Evolutionary conservation across 495 filamentous ascomycete species (phyloP).

Genomic region (Trichocladium uniseriatum): DNA sequence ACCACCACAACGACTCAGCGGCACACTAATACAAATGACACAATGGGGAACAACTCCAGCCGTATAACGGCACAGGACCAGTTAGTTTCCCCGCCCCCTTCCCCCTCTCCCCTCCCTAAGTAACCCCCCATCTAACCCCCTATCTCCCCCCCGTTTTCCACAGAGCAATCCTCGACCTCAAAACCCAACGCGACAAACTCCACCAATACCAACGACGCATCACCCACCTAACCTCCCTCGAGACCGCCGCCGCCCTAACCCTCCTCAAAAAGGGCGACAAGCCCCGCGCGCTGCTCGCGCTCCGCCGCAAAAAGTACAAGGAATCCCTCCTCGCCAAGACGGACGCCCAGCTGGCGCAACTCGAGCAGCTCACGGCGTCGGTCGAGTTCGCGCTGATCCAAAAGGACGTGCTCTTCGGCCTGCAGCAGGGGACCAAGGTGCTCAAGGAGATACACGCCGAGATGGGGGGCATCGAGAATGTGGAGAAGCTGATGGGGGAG

Average conservation of each 20-base stretch:
- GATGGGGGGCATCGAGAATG: conserved; percentile 89
- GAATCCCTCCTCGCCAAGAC: conserved; percentile 83
- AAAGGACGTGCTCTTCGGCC: conserved; percentile 85
- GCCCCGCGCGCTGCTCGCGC: conserved; percentile 70
- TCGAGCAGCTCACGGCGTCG: conserved; percentile 72
- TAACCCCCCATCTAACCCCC: conserved; percentile 1
- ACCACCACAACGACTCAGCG: too few species aligned
- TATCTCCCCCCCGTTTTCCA: too few species aligned
- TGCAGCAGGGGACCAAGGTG: conserved; percentile 86
- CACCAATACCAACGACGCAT: conserved; percentile 90
- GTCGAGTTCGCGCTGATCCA: conserved; percentile 94
- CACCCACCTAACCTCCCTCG: conserved; percentile 67
- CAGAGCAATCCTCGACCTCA: conserved; percentile 87
- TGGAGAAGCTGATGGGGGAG: conserved; percentile 90
- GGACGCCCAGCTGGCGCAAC: conserved; percentile 77
- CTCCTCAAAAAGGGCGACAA: conserved; percentile 69
- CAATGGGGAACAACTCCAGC: conserved; percentile 38
- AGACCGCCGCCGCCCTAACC: conserved; percentile 73
- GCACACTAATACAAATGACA: conserved; percentile 9
- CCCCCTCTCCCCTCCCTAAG: neutral
- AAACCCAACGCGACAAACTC: conserved; percentile 92
- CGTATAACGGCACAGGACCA: conserved; percentile 42
- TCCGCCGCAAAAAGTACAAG: conserved; percentile 95
- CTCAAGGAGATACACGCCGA: conserved; percentile 84
- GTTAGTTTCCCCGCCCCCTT: conserved; percentile 13